These are phyloP conservation scores for Dothidotthia symphoricarpi DNA, from an alignment of 2,329 filamentous ascomycete species.

Conservation along the genomic window DNA sequence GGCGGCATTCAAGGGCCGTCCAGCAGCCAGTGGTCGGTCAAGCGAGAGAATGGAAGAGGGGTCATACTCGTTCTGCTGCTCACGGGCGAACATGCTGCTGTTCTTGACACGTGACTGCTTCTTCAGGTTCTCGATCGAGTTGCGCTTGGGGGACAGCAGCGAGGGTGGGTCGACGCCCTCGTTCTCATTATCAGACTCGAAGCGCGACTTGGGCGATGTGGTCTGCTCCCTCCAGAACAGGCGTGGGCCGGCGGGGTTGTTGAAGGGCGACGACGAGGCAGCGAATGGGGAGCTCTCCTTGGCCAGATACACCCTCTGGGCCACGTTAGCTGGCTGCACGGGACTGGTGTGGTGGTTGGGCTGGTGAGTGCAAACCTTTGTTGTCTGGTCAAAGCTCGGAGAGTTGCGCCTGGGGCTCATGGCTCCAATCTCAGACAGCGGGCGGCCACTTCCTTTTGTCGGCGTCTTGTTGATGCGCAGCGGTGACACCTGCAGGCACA, in stretches of 20 bases:
- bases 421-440: constrained; percentile 85
- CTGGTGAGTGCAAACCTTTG: constrained; percentile 57
- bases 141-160: constrained; percentile 70
- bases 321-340: constrained; percentile 25
- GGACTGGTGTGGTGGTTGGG: no score
- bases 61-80: constrained; percentile 91
- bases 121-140: constrained; percentile 93
- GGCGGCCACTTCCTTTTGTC: constrained; percentile 60
- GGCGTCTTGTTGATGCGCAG: constrained; percentile 72
- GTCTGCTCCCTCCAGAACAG: constrained; percentile 84
- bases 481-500: constrained; percentile 62
- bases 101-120: constrained; percentile 95
- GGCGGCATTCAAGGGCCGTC: constrained; percentile 55
- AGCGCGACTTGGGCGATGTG: constrained; percentile 60
- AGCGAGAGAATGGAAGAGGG: constrained; percentile 72
- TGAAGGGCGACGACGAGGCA: constrained; percentile 72
- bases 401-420: constrained; percentile 87
- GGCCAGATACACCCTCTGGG: constrained; percentile 65
- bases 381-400: constrained; percentile 77
- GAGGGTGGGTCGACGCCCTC: constrained; percentile 57
- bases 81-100: constrained; percentile 92
- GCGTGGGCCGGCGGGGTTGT: constrained; percentile 65
- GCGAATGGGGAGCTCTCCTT: constrained; percentile 82
- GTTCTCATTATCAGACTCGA: constrained; percentile 64
- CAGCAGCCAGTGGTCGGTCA: constrained; percentile 74